phyloP scores from a whole-genome alignment of 2,329 filamentous ascomycete genomes.

The Herpomyces periplanetae region DNA sequence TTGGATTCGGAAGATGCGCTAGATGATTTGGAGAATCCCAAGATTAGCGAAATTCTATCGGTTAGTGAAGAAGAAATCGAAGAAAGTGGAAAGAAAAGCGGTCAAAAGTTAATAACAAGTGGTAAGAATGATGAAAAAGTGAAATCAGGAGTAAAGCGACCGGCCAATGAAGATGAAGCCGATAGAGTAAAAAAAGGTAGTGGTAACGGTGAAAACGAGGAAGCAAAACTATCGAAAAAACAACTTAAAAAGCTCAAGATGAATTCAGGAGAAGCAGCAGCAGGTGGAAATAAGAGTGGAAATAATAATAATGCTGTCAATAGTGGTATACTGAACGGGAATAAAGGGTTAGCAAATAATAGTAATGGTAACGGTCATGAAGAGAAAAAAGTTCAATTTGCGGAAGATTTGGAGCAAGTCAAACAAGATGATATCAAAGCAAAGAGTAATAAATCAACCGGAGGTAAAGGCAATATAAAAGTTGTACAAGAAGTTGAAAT shows the following conservation, averaged over 20 bases:
- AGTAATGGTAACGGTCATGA: too few relatives aligned
- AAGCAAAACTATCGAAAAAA: conserved; percentile 62
- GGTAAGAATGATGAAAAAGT: conserved; percentile 7
- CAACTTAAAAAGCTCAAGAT: conserved; percentile 35
- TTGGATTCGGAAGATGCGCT: conserved; percentile 12
- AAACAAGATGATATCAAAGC: conserved; percentile 10
- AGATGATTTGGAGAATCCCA: conserved; percentile 4
- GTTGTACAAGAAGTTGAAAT: conserved; percentile 56
- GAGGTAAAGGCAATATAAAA: conserved; percentile 21
- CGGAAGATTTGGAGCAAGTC: conserved; percentile 91
- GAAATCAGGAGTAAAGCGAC: conserved; percentile 69
- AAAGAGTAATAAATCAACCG: conserved; percentile 9
- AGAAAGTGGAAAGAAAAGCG: conserved; percentile 7
- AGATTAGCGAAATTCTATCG: conserved; percentile 8
- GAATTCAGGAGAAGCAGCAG: conserved; percentile 60
- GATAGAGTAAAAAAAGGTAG: conserved; percentile 8
- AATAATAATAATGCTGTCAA: too few relatives aligned
- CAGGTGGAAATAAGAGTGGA: conserved; percentile 8
- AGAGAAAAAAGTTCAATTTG: conserved; percentile 94
- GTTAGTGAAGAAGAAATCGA: conserved; percentile 13
- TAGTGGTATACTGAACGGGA: too few relatives aligned
- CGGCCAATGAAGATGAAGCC: conserved; percentile 19
- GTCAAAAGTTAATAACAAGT: conserved; percentile 13
- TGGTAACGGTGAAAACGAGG: conserved; percentile 14
- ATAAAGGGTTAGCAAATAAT: too few relatives aligned